These are phyloP conservation scores for Podaxis rugospora DNA, from an alignment of 768 basidiomycete genomes.

Conservation along the genomic window DNA sequence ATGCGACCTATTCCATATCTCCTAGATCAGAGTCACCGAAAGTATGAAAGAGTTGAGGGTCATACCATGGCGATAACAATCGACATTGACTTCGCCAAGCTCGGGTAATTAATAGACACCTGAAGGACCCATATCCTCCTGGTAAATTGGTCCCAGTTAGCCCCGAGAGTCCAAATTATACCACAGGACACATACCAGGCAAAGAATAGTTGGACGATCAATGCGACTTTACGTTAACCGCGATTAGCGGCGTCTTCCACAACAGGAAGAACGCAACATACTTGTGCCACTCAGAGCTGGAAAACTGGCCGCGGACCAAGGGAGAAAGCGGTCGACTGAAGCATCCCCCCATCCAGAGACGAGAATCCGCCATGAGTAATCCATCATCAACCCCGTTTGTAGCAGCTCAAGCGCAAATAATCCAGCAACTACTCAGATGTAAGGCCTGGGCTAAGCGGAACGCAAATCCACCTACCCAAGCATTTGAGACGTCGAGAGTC, in stretches of 20 bases:
- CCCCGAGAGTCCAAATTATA: background rate
- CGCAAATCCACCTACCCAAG: background rate
- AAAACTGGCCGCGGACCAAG: conserved; percentile 8
- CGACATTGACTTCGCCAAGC: background rate
- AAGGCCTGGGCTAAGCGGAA: background rate
- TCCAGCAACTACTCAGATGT: background rate
- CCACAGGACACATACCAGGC: conserved; percentile 3
- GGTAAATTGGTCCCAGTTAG: background rate
- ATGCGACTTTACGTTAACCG: background rate
- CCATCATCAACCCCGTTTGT: conserved; percentile 8
- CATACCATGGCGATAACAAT: conserved; percentile 8
- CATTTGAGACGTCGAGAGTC: conserved; percentile 4
- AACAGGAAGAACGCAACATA: background rate
- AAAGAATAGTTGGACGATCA: conserved; percentile 11
- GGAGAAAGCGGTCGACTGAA: background rate
- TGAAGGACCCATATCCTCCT: conserved; percentile 13
- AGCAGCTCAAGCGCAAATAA: conserved; percentile 4
- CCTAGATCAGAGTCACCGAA: background rate
- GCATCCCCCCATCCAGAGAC: conserved; percentile 9
- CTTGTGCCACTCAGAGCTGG: conserved; percentile 6
- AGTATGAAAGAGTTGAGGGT: background rate
- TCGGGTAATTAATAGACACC: background rate
- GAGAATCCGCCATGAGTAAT: conserved; percentile 10
- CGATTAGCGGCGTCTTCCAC: background rate
- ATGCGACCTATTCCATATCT: background rate